Evolutionary conservation across 2,329 filamentous ascomycete genomes (phyloP).

Genomic region (Xenoacremonium recifei): DNA sequence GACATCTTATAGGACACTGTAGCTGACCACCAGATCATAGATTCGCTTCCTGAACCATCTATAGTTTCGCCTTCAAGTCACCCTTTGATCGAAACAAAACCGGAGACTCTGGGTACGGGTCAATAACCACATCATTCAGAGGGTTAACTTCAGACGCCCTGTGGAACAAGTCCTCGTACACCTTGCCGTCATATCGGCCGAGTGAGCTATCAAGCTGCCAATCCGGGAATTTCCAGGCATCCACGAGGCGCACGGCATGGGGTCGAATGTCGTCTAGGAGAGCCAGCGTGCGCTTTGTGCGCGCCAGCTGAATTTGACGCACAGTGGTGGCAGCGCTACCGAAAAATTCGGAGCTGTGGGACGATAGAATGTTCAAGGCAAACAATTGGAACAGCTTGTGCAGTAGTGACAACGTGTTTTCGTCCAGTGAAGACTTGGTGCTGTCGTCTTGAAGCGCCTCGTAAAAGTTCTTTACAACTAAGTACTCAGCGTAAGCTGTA

Average conservation of each 20-base stretch:
- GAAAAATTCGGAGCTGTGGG: constrained; percentile 72
- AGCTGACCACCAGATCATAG: no score
- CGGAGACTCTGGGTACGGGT: constrained; percentile 61
- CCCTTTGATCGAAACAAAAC: constrained; percentile 20
- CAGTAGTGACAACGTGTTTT: constrained; percentile 56
- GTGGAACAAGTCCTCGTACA: constrained; percentile 76
- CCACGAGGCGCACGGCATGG: constrained; percentile 69
- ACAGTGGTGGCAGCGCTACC: constrained; percentile 66
- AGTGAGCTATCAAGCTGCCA: constrained; percentile 74
- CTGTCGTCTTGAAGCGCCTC: constrained; percentile 42
- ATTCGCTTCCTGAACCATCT: no score
- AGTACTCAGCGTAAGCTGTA: constrained; percentile 74
- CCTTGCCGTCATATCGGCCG: constrained; percentile 69
- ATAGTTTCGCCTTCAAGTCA: constrained; percentile 14
- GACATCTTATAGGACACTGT: no score
- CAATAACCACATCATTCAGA: constrained; percentile 68
- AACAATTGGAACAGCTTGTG: constrained; percentile 83
- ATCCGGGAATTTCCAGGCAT: constrained; percentile 75
- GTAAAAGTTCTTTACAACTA: constrained; percentile 73
- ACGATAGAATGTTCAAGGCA: constrained; percentile 61
- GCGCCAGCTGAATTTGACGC: constrained; percentile 68
- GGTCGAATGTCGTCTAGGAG: constrained; percentile 70
- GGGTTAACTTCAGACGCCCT: constrained; percentile 71
- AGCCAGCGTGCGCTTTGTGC: constrained; percentile 66
- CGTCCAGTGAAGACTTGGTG: constrained; percentile 53